A percentile compares a stretch with the other conserved stretches of the same genome.
These are phyloP conservation scores for Nicotiana obtusifolia DNA, from an alignment of 257 asterid species.

Conservation along the genomic window DNA sequence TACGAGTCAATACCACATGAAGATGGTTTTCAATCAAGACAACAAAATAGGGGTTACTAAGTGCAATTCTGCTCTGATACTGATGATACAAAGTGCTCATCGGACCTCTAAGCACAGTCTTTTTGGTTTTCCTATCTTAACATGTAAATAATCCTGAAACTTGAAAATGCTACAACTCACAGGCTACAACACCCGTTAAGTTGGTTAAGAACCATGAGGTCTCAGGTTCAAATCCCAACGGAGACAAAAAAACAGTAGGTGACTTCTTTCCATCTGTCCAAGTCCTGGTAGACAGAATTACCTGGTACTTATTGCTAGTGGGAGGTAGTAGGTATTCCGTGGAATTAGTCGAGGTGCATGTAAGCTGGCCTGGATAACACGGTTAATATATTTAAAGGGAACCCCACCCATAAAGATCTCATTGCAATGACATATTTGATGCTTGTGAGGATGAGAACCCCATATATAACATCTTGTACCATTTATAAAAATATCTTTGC, in stretches of 20 bases:
- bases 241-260: too few species aligned
- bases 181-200: too few species aligned
- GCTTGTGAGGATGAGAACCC: not conserved
- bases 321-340: too few species aligned
- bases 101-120: not conserved
- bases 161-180: too few species aligned
- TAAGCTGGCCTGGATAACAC: too few species aligned
- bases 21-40: not conserved
- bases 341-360: too few species aligned
- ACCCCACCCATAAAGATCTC: not conserved
- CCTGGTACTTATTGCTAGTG: too few species aligned
- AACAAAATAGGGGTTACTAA: not conserved
- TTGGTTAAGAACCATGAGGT: too few species aligned
- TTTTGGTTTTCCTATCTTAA: not conserved
- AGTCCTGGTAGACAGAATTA: too few species aligned
- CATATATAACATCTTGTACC: not conserved
- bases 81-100: not conserved
- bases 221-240: not conserved
- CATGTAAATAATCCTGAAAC: not conserved
- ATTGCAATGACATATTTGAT: not conserved
- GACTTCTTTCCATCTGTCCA: too few species aligned
- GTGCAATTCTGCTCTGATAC: not conserved
- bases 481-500: not conserved
- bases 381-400: too few species aligned
- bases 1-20: not conserved